Evolutionary conservation across 2,329 filamentous ascomycete species (phyloP).

Genomic region (Neurospora crassa): DNA sequence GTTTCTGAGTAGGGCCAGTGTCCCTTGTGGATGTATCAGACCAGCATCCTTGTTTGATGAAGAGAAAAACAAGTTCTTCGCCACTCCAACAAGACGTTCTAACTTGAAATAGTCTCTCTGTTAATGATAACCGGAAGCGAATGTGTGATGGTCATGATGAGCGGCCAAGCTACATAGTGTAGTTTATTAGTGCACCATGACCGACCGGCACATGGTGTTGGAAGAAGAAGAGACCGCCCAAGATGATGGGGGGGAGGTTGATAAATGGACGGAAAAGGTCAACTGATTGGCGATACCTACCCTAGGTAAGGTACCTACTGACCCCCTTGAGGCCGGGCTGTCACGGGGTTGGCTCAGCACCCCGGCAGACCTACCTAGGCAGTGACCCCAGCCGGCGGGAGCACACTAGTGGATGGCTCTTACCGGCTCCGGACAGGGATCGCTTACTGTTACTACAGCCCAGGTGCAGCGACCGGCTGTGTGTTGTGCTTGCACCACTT

Average conservation of each 20-base stretch:
- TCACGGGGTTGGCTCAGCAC: conserved; percentile 13
- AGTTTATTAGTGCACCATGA: not conserved
- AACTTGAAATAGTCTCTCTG: not conserved
- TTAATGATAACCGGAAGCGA: not conserved
- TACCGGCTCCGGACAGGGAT: not conserved
- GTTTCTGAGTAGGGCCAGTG: not conserved
- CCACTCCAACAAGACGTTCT: not conserved
- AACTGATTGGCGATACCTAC: conserved; percentile 12
- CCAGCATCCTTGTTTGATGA: not conserved
- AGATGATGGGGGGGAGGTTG: not conserved
- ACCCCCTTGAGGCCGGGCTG: conserved; percentile 6
- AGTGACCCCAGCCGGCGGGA: not conserved
- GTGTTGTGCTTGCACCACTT: not conserved
- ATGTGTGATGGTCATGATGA: not conserved
- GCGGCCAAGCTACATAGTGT: not conserved
- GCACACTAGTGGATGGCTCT: not conserved
- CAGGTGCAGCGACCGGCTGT: too few relatives aligned
- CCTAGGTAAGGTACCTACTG: not conserved
- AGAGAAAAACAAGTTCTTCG: not conserved
- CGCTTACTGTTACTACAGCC: not conserved
- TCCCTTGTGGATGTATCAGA: not conserved
- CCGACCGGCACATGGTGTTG: not conserved
- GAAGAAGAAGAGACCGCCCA: too few relatives aligned
- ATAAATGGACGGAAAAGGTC: not conserved
- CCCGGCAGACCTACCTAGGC: not conserved